Conservation (phyloP, 1,139 yeast genomes). For the Magnusiomyces sp. region DNA sequence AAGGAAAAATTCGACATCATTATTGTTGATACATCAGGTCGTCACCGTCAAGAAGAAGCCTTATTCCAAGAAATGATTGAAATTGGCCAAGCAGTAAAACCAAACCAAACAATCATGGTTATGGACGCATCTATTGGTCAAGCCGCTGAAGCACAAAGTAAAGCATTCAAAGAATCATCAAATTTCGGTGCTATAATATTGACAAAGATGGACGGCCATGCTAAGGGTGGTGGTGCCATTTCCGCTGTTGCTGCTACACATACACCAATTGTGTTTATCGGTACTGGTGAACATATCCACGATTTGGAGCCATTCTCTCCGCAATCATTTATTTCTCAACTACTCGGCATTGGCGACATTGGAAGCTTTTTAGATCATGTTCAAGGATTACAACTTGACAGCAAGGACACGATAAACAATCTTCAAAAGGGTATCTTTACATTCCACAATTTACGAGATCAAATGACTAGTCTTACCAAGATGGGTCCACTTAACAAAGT, state of each 20-base stretch:
- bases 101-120: slow-evolving; percentile 95
- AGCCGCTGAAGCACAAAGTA: slow-evolving; percentile 93
- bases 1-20: slow-evolving; percentile 87
- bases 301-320: slow-evolving; percentile 93
- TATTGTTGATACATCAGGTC: slow-evolving; percentile 95
- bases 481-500: slow-evolving; percentile 94
- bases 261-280: slow-evolving; percentile 93
- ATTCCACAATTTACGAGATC: slow-evolving; percentile 83
- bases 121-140: slow-evolving; percentile 97
- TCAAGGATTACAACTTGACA: slow-evolving; percentile 79
- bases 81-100: slow-evolving; percentile 75
- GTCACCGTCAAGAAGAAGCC: slow-evolving; percentile 92
- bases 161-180: slow-evolving; percentile 87
- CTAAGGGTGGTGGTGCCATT: slow-evolving; percentile 99
- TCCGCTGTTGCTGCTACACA: slow-evolving; percentile 97
- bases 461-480: slow-evolving; percentile 88
- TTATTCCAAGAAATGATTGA: slow-evolving; percentile 92
- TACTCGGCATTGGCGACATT: slow-evolving; percentile 91
- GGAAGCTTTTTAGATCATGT: slow-evolving; percentile 93
- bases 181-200: slow-evolving; percentile 92
- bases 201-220: slow-evolving; percentile 98
- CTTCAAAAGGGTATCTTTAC: slow-evolving; percentile 94
- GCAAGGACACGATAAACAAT: slow-evolving; percentile 86
- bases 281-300: slow-evolving; percentile 96
- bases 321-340: slow-evolving; percentile 74